These are phyloP conservation scores for Phytophthora kernoviae DNA, from an alignment of 352 stramenopile species.

Conservation along the genomic window DNA sequence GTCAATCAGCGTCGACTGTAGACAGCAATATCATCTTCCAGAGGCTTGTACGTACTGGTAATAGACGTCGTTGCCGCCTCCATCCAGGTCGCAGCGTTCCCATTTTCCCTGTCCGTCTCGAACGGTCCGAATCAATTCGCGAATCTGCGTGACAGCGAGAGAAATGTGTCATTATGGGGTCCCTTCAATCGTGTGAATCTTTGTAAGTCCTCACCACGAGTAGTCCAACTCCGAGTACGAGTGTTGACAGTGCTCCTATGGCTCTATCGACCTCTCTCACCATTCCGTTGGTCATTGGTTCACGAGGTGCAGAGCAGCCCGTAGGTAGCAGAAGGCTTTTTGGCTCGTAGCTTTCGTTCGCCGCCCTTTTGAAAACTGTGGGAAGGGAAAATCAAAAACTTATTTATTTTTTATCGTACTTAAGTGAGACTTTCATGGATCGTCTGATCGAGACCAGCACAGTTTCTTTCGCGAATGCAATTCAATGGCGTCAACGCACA, in stretches of 20 bases:
- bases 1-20: background rate
- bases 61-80: conserved; percentile 70
- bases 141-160: conserved; percentile 39
- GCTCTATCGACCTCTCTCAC: conserved; percentile 81
- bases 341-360: too few species aligned
- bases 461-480: conserved; percentile 21
- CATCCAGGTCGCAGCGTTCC: conserved; percentile 54
- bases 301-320: too few species aligned
- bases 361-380: conserved; percentile 23
- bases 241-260: conserved; percentile 75
- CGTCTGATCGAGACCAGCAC: conserved; percentile 12
- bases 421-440: conserved; percentile 8
- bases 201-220: conserved; percentile 51
- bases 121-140: conserved; percentile 59
- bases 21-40: background rate
- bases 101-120: conserved; percentile 57
- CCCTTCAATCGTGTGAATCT: background rate
- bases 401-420: conserved; percentile 38
- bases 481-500: background rate
- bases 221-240: conserved; percentile 76
- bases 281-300: conserved; percentile 56
- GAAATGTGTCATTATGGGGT: conserved; percentile 2
- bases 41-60: conserved; percentile 54
- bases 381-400: conserved; percentile 9
- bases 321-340: too few species aligned